Conservation (phyloP, 2,329 filamentous ascomycete genomes). For the Ophiocordyceps robertsii region DNA sequence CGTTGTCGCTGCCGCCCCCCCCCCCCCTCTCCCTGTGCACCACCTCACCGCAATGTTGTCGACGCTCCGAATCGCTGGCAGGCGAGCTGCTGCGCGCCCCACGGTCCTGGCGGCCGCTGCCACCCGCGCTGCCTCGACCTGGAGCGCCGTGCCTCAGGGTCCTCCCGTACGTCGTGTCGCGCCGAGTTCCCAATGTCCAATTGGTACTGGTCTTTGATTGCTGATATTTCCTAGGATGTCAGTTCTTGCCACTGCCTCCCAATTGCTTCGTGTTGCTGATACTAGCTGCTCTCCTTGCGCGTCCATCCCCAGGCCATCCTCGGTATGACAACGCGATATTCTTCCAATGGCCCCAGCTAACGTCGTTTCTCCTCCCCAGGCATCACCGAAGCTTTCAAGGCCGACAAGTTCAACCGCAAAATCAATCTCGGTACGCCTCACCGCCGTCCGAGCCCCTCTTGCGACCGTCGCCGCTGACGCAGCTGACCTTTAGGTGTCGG, state of each 20-base stretch:
- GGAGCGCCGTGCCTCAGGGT: slow-evolving; percentile 84
- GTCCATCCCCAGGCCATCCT: slow-evolving; percentile 52
- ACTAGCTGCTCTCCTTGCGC: neutral
- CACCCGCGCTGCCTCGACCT: slow-evolving; percentile 58
- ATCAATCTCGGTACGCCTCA: slow-evolving; percentile 73
- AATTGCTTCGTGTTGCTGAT: neutral
- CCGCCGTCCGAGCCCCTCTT: neutral
- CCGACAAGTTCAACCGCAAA: slow-evolving; percentile 84
- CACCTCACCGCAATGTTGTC: slow-evolving; percentile 33
- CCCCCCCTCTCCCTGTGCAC: neutral
- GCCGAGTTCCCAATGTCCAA: slow-evolving; percentile 1
- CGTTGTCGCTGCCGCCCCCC: neutral
- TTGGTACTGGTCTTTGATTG: neutral
- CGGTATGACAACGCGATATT: slow-evolving; percentile 33
- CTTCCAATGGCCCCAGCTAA: neutral
- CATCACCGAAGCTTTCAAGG: slow-evolving; percentile 98
- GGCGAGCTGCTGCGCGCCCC: slow-evolving; percentile 30
- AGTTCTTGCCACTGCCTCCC: slow-evolving; percentile 1
- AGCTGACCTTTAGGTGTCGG: slow-evolving; percentile 56
- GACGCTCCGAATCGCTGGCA: slow-evolving; percentile 37
- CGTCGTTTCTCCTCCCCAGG: slow-evolving; percentile 29
- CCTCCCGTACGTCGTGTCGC: slow-evolving; percentile 62
- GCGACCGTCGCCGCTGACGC: slow-evolving; percentile 2
- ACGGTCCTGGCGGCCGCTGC: slow-evolving; percentile 26
- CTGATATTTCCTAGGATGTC: slow-evolving; percentile 7